These are phyloP conservation scores for Candida insectalens DNA, from an alignment of 805 yeast genomes.

Conservation along the genomic window DNA sequence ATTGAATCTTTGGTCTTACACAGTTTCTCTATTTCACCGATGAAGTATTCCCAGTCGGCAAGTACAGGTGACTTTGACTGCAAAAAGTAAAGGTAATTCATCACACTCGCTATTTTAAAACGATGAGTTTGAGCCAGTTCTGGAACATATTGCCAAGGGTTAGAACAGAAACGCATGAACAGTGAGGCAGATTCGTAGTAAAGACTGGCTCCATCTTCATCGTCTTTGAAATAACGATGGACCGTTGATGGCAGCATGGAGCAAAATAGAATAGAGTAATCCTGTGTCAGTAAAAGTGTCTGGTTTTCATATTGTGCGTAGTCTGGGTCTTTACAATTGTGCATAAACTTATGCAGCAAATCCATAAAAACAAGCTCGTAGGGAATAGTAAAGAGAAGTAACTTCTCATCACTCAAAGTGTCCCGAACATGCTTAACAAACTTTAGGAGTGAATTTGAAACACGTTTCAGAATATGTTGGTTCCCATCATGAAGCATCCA, in stretches of 20 bases:
- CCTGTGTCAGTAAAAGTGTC: conserved; percentile 5
- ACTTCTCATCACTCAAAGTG: conserved; percentile 3
- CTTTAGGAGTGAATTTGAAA: conserved; percentile 11
- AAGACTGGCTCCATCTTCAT: conserved; percentile 4
- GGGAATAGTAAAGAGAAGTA: conserved; percentile 12
- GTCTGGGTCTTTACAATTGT: conserved; percentile 3
- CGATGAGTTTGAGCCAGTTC: conserved; percentile 5
- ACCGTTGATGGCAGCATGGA: conserved; percentile 10
- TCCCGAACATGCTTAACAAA: conserved; percentile 7
- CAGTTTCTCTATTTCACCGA: conserved; percentile 12
- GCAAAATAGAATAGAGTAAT: conserved; percentile 11
- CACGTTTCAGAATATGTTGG: conserved; percentile 5
- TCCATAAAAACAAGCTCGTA: conserved; percentile 13
- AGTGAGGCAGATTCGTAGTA: conserved; percentile 16
- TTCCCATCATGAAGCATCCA: conserved; percentile 13
- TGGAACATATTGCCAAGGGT: conserved; percentile 20
- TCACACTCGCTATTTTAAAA: conserved; percentile 10
- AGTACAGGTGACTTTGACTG: conserved; percentile 14
- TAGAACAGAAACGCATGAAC: conserved; percentile 11
- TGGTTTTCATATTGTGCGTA: conserved; percentile 4
- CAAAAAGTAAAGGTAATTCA: conserved; percentile 17
- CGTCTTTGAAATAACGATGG: conserved; percentile 6
- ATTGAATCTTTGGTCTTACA: conserved; percentile 1
- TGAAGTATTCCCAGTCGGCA: conserved; percentile 23
- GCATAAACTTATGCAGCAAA: conserved; percentile 10